phyloP scores from a whole-genome alignment of 176 grass and related monocot species.

The Oryza longistaminata region DNA sequence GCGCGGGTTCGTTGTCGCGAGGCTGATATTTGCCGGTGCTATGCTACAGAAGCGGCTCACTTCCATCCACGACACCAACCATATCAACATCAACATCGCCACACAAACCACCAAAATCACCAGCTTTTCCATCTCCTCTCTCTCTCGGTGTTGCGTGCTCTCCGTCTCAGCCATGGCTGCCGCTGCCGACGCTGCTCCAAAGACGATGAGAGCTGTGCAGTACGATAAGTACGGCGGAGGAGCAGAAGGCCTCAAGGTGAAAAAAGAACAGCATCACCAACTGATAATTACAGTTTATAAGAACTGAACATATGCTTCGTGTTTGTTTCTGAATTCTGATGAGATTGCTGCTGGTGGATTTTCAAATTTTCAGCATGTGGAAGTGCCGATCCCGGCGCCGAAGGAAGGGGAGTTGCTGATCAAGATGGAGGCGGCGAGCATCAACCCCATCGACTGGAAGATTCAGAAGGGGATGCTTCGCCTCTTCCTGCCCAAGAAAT shows the following conservation, averaged over 20 bases:
- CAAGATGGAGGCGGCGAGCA: slow-evolving; percentile 67
- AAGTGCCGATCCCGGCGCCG: slow-evolving; percentile 57
- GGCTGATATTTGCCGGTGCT: not conserved
- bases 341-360: not conserved
- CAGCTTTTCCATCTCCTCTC: not conserved
- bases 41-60: not conserved
- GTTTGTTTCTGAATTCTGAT: not conserved
- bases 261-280: not conserved
- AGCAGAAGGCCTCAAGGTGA: slow-evolving; percentile 63
- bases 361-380: slow-evolving; percentile 46
- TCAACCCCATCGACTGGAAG: slow-evolving; percentile 80
- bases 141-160: not conserved
- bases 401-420: slow-evolving; percentile 62
- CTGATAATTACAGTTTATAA: not conserved
- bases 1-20: not conserved
- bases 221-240: slow-evolving; percentile 71
- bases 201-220: slow-evolving; percentile 64
- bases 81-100: not conserved
- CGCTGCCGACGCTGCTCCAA: not conserved
- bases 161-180: slow-evolving; percentile 44
- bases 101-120: not conserved
- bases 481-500: slow-evolving; percentile 61
- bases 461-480: slow-evolving; percentile 64
- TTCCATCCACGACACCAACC: not conserved
- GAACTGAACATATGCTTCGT: not conserved